Evolutionary conservation across 495 filamentous ascomycete species (phyloP), one percentile per base, ranked within the genome.

Genomic region (Choiromyces venosus): DNA sequence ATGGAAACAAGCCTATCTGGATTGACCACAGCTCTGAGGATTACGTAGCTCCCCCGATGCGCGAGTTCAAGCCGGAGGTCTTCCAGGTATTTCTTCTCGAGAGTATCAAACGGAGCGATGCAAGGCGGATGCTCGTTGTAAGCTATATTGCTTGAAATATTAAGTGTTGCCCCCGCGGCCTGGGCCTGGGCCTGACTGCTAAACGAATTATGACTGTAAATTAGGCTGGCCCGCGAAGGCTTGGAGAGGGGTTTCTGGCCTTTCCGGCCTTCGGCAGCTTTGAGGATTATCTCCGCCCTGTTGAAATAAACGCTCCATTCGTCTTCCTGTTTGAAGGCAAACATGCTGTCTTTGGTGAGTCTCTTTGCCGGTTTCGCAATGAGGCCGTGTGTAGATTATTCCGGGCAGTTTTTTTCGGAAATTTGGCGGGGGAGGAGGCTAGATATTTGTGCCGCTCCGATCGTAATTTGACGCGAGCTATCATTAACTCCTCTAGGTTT

Each of bases 31-130:
- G 74, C 46, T 19, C 74, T 67, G 7, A 76, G 73, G 21, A 72
- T 65, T 14, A 77, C 68, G 40, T 76, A 72, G 10, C 44, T 67
- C 33, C 74, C 68, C 29, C 73, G 73, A n/a, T 76, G 73, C 46
- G 67, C 65, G 16, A 66, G 68, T 42, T 77, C 68, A 33, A 76
- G 73, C 10, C 33, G 42, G 2, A 76, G 42, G 19, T 75, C 38
- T 33, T 71, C 65, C 8, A 77, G 68, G 37, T 76, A 65, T 18
- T 44, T 71, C 68, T 76, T 76, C 46, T 29, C 52, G 21, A 76
- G 73, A 10, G 64, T 37, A 5, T 67, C 38, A 10, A 76, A 35
- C 7, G 74, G 38, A 12, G 42, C 33, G 65, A 37, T 7, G 19
- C 67, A 76, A 21, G 74, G 74, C 21, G 74, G 42, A 35, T 67